Percentiles rank a stretch among this genome's conserved stretches.
These are phyloP conservation scores for Stentor roeselii DNA, from an alignment of 73 alveolate species.

Conservation along the genomic window DNA sequence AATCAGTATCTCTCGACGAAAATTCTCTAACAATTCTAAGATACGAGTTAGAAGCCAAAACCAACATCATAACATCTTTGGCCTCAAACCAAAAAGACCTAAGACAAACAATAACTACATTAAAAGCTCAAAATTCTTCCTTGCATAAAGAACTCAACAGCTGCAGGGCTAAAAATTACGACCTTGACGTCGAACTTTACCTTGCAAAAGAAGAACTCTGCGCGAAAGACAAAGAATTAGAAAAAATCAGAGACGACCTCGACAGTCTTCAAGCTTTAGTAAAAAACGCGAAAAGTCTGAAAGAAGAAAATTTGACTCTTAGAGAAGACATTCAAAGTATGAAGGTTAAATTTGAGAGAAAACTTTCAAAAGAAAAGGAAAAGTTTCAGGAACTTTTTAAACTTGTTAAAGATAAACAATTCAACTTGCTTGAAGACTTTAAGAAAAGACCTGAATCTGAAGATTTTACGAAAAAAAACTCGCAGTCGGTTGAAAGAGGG, in stretches of 20 bases:
- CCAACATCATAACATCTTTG: no score
- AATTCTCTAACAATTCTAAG: neutral
- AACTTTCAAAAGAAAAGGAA: neutral
- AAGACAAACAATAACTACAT: neutral
- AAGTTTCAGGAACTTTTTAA: neutral
- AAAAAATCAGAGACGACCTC: neutral
- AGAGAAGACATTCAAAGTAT: neutral
- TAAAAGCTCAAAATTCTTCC: neutral
- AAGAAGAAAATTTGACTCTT: neutral
- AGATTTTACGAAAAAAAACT: neutral
- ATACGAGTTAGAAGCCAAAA: neutral
- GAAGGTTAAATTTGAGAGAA: neutral
- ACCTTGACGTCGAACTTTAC: neutral
- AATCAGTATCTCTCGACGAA: neutral
- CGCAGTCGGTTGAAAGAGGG: neutral
- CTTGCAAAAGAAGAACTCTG: neutral
- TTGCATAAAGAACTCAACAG: slow-evolving; percentile 6
- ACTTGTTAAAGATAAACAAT: neutral
- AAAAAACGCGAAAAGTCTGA: neutral
- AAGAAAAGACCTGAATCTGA: neutral
- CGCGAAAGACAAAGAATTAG: neutral
- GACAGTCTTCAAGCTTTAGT: neutral
- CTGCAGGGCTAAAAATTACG: neutral
- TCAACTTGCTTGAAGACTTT: neutral
- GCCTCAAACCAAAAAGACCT: neutral